phyloP scores from a whole-genome alignment of 805 yeast species.

The Suhomyces prunicola region DNA sequence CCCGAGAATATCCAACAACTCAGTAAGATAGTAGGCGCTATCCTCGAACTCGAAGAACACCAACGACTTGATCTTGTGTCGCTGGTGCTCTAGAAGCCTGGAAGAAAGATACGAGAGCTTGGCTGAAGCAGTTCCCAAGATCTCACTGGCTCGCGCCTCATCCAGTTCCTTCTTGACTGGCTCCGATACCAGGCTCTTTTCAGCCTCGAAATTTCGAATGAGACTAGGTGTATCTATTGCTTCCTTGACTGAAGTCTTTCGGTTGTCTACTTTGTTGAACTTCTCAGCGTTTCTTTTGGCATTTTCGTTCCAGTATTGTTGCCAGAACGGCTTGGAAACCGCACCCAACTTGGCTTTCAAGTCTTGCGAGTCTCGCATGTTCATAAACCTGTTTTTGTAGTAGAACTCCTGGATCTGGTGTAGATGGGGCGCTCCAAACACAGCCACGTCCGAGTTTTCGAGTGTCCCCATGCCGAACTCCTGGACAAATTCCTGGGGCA shows the following conservation, averaged over 20 bases:
- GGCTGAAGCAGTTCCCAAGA: slow-evolving; percentile 62
- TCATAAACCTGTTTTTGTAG: slow-evolving; percentile 49
- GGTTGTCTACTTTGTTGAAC: slow-evolving; percentile 33
- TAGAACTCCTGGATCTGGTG: slow-evolving; percentile 49
- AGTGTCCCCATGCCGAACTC: slow-evolving; percentile 45
- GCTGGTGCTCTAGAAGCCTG: slow-evolving; percentile 51
- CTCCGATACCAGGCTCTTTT: background rate
- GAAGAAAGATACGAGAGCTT: slow-evolving; percentile 61
- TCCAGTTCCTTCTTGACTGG: background rate
- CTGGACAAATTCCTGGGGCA: slow-evolving; percentile 41
- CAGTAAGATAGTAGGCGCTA: slow-evolving; percentile 64
- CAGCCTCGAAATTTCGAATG: slow-evolving; percentile 6
- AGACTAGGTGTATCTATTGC: slow-evolving; percentile 14
- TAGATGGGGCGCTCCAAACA: slow-evolving; percentile 60
- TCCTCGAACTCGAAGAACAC: slow-evolving; percentile 73
- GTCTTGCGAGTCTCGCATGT: slow-evolving; percentile 22
- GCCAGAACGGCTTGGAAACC: slow-evolving; percentile 49
- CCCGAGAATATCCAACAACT: slow-evolving; percentile 60
- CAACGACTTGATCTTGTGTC: slow-evolving; percentile 47
- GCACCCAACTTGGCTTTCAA: slow-evolving; percentile 30
- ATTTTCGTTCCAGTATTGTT: slow-evolving; percentile 47
- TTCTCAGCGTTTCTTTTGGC: slow-evolving; percentile 34
- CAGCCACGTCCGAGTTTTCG: slow-evolving; percentile 5
- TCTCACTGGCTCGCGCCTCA: slow-evolving; percentile 27
- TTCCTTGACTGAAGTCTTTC: slow-evolving; percentile 6